These are phyloP conservation scores for Staphylotrichum tortipilum DNA, from an alignment of 495 filamentous ascomycete species.

Conservation along the genomic window DNA sequence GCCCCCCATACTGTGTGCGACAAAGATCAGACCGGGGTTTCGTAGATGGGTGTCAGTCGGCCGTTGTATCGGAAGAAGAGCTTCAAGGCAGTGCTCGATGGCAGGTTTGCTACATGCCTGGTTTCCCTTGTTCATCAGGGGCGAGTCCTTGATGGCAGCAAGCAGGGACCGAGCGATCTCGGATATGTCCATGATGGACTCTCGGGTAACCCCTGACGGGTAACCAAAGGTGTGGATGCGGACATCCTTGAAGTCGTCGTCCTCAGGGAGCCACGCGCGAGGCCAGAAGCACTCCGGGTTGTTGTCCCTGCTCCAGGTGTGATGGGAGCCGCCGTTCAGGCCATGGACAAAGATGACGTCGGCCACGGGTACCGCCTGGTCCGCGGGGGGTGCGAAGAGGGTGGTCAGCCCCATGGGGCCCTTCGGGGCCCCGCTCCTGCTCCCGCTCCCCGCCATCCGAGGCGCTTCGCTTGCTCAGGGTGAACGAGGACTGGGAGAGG, in stretches of 20 bases:
- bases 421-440: not conserved
- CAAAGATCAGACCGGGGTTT: conserved; percentile 31
- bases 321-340: conserved; percentile 19
- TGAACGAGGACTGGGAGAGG: not conserved
- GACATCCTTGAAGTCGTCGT: conserved; percentile 16
- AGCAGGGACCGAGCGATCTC: conserved; percentile 37
- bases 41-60: not conserved
- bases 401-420: conserved; percentile 25
- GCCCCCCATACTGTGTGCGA: conserved; percentile 45
- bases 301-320: conserved; percentile 15
- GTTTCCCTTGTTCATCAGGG: conserved; percentile 3
- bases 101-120: not conserved
- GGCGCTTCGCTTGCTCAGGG: not conserved
- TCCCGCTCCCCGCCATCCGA: not conserved
- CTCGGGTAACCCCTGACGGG: not conserved
- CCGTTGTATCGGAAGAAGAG: not conserved
- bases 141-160: conserved; percentile 26
- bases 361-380: conserved; percentile 10
- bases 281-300: conserved; percentile 19
- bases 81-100: not conserved
- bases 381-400: conserved; percentile 14
- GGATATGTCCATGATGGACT: conserved; percentile 28
- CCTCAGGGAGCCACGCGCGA: conserved; percentile 19
- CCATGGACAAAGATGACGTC: conserved; percentile 32
- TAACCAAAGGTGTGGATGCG: conserved; percentile 24